phyloP scores from a whole-genome alignment of 1,139 yeast species.

The Yamadazyma songkhlaensis region DNA sequence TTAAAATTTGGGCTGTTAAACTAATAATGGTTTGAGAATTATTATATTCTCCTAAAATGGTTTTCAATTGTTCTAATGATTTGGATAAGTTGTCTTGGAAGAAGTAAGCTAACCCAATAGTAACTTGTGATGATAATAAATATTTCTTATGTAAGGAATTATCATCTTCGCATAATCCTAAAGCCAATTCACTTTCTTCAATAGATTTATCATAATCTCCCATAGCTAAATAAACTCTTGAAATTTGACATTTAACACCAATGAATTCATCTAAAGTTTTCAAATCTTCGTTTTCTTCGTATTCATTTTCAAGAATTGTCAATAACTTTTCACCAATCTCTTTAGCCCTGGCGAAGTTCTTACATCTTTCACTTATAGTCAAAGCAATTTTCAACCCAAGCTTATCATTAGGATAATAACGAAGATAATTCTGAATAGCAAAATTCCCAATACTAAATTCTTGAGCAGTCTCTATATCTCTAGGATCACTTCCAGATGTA shows the following conservation, averaged over 20 bases:
- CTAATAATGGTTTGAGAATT: constrained; percentile 63
- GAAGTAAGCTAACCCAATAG: constrained; percentile 67
- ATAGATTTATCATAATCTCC: constrained; percentile 55
- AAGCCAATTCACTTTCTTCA: constrained; percentile 57
- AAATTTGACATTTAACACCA: constrained; percentile 57
- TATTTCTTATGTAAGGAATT: constrained; percentile 14
- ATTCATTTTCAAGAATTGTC: constrained; percentile 50
- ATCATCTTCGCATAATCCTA: constrained; percentile 43
- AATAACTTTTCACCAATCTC: constrained; percentile 47
- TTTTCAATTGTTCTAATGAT: constrained; percentile 65
- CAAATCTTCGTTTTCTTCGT: constrained; percentile 56
- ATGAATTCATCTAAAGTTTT: constrained; percentile 50
- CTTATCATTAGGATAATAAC: constrained; percentile 60
- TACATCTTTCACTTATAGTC: constrained; percentile 67
- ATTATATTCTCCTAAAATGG: constrained; percentile 46
- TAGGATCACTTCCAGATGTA: constrained; percentile 43
- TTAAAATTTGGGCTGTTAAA: constrained; percentile 73
- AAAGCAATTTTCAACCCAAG: constrained; percentile 61
- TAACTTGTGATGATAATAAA: constrained; percentile 60
- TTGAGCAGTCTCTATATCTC: constrained; percentile 58
- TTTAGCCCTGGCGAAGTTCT: constrained; percentile 55
- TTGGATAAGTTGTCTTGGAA: constrained; percentile 59
- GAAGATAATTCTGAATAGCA: constrained; percentile 73
- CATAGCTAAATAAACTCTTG: constrained; percentile 66
- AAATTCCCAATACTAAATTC: constrained; percentile 65